These are phyloP conservation scores for Spathaspora jeffriesii DNA, from an alignment of 1,139 yeast species.

Conservation along the genomic window DNA sequence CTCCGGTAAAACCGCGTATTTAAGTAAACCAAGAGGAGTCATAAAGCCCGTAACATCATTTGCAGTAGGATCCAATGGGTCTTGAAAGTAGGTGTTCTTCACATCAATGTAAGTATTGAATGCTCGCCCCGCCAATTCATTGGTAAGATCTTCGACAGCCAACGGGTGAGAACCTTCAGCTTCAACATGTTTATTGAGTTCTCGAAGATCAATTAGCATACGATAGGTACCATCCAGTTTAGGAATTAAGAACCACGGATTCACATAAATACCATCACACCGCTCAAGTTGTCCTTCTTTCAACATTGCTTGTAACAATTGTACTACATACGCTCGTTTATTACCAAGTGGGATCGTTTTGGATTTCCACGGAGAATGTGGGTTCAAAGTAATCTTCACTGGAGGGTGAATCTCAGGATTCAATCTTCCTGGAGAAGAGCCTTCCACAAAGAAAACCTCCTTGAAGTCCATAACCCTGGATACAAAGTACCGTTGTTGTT, in stretches of 20 bases:
- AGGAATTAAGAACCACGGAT: conserved; percentile 64
- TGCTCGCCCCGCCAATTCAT: background rate
- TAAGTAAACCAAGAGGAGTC: conserved; percentile 1
- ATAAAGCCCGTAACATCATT: background rate
- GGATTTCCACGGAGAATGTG: background rate
- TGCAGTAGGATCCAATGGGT: background rate
- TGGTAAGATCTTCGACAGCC: background rate
- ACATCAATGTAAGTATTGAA: conserved; percentile 1
- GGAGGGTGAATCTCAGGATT: background rate
- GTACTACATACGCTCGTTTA: background rate
- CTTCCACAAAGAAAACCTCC: background rate
- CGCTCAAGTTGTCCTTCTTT: background rate
- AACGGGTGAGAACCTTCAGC: conserved; percentile 1
- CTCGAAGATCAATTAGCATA: conserved; percentile 31
- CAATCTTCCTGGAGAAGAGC: background rate
- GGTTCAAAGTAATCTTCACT: background rate
- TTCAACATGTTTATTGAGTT: conserved; percentile 4
- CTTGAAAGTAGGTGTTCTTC: background rate
- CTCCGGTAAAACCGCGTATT: conserved; percentile 1
- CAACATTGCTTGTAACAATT: background rate
- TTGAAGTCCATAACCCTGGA: background rate
- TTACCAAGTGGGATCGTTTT: background rate
- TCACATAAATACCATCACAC: conserved; percentile 1
- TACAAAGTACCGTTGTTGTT: background rate
- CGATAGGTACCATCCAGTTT: conserved; percentile 97